Evolutionary conservation across 305 asterid species (phyloP).

Genomic region (Caryopteris hybrid): DNA sequence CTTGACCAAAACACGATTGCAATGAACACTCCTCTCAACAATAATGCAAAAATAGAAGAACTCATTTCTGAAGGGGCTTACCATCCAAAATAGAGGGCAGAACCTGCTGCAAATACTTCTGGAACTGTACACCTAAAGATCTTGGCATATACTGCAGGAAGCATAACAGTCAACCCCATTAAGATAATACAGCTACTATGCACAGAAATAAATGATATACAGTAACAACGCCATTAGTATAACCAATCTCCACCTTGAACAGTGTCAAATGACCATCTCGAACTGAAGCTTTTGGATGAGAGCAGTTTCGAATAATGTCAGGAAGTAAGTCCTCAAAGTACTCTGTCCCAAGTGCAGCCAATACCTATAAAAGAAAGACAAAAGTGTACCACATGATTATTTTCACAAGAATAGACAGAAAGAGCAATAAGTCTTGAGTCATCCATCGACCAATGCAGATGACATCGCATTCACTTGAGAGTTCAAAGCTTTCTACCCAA

Average conservation of each 20-base stretch:
- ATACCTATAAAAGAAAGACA: constrained; percentile 51
- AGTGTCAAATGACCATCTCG: constrained; percentile 95
- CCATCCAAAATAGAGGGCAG: constrained; percentile 97
- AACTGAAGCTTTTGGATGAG: constrained; percentile 90
- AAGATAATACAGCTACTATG: background rate
- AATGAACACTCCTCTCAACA: background rate
- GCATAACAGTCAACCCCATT: constrained; percentile 12
- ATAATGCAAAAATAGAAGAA: constrained; percentile 11
- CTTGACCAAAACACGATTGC: constrained; percentile 12
- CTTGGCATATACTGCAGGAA: constrained; percentile 88
- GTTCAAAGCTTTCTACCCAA: no score
- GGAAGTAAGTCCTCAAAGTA: constrained; percentile 91
- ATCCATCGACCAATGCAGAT: background rate
- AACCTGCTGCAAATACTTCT: constrained; percentile 95
- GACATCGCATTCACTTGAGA: no score
- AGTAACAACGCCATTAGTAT: background rate
- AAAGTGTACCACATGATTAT: background rate
- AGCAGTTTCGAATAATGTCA: constrained; percentile 83
- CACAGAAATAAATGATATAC: constrained; percentile 6
- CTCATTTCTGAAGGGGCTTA: constrained; percentile 20
- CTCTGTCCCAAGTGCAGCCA: constrained; percentile 91
- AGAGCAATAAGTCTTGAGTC: background rate
- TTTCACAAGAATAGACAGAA: background rate
- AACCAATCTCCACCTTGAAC: constrained; percentile 59
- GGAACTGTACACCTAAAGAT: constrained; percentile 93